A percentile compares a stretch with the other conserved stretches of the same genome.
Conservation (phyloP, 768 basidiomycete species). For the Udeniomyces megalosporus region DNA sequence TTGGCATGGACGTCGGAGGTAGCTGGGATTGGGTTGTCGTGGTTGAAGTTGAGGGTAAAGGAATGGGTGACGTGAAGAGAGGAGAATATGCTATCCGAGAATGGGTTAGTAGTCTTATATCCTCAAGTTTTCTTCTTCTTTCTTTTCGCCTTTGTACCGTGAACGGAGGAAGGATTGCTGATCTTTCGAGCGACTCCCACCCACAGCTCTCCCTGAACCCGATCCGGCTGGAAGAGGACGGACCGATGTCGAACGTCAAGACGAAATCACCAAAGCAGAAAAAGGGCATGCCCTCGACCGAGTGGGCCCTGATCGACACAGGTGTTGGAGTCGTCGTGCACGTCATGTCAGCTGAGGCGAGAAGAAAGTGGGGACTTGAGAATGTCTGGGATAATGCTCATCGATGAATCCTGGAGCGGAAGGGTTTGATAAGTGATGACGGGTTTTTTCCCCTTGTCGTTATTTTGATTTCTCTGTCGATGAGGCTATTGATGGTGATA, state of each 20-base stretch:
- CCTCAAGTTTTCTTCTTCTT: no score
- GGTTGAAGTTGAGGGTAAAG: background rate
- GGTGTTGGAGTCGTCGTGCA: constrained; percentile 2
- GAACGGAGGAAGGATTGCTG: no score
- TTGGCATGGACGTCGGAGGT: background rate
- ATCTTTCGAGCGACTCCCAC: no score
- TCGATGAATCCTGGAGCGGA: no score
- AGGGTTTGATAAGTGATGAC: no score
- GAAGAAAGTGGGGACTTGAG: no score
- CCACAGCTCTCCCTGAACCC: background rate
- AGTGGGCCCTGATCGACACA: constrained; percentile 4
- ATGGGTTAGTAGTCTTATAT: background rate
- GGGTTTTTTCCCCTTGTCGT: no score
- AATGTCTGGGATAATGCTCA: no score
- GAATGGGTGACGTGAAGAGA: background rate
- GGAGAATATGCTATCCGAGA: background rate
- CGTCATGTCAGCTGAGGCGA: background rate
- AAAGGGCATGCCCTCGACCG: background rate
- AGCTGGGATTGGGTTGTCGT: constrained; percentile 10
- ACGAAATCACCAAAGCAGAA: background rate
- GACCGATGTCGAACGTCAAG: background rate
- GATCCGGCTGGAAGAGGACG: background rate
- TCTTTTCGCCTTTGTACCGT: background rate
- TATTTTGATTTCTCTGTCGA: no score
- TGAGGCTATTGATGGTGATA: no score